Conservation (phyloP, 2,329 filamentous ascomycete species). For the Gaeumannomyces sp. region DNA sequence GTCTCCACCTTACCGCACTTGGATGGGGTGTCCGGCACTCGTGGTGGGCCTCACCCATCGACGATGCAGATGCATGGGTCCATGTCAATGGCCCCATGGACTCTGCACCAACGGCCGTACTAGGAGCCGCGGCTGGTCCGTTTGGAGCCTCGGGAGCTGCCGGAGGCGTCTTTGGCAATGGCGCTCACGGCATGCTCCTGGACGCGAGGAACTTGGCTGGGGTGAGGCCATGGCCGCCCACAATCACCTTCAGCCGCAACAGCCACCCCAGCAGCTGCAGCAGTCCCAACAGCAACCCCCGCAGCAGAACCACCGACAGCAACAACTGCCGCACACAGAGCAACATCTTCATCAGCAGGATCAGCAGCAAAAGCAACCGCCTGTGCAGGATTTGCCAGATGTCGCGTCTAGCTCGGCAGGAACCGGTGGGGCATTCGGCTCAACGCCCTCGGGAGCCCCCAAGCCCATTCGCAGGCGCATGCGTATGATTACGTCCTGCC, state of each 20-base stretch:
- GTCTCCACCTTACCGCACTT: neutral
- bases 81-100: neutral
- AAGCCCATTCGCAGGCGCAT: constrained; percentile 52
- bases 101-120: neutral
- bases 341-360: constrained; percentile 3
- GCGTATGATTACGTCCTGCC: constrained; percentile 62
- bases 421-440: constrained; percentile 4
- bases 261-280: constrained; percentile 6
- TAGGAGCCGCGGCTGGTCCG: neutral
- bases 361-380: constrained; percentile 3
- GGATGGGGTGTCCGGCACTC: neutral
- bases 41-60: neutral
- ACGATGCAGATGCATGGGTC: neutral
- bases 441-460: constrained; percentile 11
- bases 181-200: neutral
- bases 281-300: constrained; percentile 1
- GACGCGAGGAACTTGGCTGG: neutral
- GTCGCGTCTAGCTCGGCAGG: neutral
- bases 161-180: neutral
- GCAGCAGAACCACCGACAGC: neutral
- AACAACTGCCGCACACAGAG: neutral
- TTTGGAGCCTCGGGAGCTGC: neutral
- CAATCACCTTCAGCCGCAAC: constrained; percentile 9
- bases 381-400: neutral
- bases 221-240: constrained; percentile 3